Evolutionary conservation across 148 eudicot genomes (phyloP).

Genomic region (Selenicereus undatus): DNA sequence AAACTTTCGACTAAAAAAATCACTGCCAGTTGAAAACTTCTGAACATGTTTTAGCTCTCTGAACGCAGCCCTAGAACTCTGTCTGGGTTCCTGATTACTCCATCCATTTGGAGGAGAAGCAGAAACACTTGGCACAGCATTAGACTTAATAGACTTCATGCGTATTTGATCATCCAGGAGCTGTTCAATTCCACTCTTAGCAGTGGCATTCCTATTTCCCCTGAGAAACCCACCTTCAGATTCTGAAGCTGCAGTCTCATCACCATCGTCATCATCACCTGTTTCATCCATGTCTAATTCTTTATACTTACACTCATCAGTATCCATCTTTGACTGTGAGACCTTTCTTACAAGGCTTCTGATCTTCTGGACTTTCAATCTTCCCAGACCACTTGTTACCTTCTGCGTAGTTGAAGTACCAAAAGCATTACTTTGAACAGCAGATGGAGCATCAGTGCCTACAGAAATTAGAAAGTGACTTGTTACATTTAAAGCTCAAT

Average conservation of each 20-base stretch:
- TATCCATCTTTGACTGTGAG: conserved; percentile 32
- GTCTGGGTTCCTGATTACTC: conserved; percentile 38
- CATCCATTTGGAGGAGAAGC: conserved; percentile 47
- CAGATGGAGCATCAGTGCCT: conserved; percentile 24
- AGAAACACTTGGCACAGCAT: conserved; percentile 33
- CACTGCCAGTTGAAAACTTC: conserved; percentile 39
- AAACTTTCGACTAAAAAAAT: conserved; percentile 70
- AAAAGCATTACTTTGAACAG: conserved; percentile 14
- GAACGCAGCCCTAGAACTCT: conserved; percentile 22
- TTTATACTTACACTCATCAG: conserved; percentile 24
- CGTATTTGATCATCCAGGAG: conserved; percentile 15
- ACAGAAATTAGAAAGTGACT: background rate
- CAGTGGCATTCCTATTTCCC: conserved; percentile 26
- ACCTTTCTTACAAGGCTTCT: conserved; percentile 38
- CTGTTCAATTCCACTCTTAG: conserved; percentile 33
- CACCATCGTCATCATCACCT: conserved; percentile 22
- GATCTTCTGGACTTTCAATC: conserved; percentile 63
- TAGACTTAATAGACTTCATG: conserved; percentile 16
- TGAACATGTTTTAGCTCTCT: conserved; percentile 30
- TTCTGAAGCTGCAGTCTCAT: conserved; percentile 15
- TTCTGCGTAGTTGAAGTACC: conserved; percentile 20
- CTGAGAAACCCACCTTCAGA: conserved; percentile 27
- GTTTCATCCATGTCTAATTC: conserved; percentile 27
- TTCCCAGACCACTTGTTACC: conserved; percentile 42
- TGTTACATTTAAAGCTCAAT: background rate